Evolutionary conservation across 805 yeast species (phyloP).

Genomic region (Lipomyces yamadae): DNA sequence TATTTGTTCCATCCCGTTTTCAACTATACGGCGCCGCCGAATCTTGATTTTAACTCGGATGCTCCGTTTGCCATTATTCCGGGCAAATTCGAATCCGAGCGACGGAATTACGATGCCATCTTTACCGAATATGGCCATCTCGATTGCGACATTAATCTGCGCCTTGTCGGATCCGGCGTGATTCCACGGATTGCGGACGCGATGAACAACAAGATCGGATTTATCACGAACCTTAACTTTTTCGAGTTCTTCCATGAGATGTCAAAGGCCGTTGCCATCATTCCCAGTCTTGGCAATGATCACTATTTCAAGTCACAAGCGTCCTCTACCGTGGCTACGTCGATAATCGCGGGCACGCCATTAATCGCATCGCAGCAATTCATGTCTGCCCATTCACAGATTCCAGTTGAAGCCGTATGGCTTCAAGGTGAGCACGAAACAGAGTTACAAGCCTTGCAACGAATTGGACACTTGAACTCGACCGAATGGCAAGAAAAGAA

Average conservation of each 20-base stretch:
- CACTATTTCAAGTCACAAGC: slow-evolving; percentile 20
- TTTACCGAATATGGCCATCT: slow-evolving; percentile 21
- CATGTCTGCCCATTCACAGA: slow-evolving; percentile 13
- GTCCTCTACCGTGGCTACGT: slow-evolving; percentile 25
- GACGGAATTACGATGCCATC: slow-evolving; percentile 22
- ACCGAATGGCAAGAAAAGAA: slow-evolving; percentile 20
- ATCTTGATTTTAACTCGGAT: slow-evolving; percentile 4
- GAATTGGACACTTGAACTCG: slow-evolving; percentile 12
- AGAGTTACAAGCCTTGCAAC: slow-evolving; percentile 17
- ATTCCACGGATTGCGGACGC: slow-evolving; percentile 3
- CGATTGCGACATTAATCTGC: slow-evolving; percentile 15
- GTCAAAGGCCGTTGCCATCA: slow-evolving; percentile 17
- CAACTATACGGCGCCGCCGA: not conserved
- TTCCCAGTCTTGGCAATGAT: slow-evolving; percentile 20
- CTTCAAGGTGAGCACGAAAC: slow-evolving; percentile 25
- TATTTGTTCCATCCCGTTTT: slow-evolving; percentile 27
- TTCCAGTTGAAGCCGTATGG: slow-evolving; percentile 25
- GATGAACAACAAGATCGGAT: slow-evolving; percentile 10
- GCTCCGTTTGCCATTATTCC: slow-evolving; percentile 25
- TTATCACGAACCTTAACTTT: slow-evolving; percentile 13
- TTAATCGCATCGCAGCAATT: slow-evolving; percentile 12
- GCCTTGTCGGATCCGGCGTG: slow-evolving; percentile 21
- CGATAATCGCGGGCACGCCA: slow-evolving; percentile 31
- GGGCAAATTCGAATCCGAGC: slow-evolving; percentile 24
- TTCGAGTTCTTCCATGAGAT: slow-evolving; percentile 14